phyloP scores from a whole-genome alignment of 192 early-diverging fungal genomes.

The Thoreauomyces humboldtii region DNA sequence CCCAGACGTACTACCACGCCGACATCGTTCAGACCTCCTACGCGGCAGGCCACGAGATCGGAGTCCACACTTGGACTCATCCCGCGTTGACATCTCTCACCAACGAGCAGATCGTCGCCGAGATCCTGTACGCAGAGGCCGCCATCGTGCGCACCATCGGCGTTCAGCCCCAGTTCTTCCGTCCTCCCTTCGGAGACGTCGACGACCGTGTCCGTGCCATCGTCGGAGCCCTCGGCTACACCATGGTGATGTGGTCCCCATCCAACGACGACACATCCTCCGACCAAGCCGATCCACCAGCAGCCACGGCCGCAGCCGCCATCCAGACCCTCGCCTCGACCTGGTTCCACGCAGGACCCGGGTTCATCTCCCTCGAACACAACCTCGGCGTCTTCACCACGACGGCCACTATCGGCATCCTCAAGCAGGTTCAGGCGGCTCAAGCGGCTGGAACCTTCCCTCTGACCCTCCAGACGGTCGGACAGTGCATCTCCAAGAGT shows the following conservation, averaged over 20 bases:
- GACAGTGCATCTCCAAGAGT: background rate
- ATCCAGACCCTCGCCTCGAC: too few species aligned
- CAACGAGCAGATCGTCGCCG: conserved; percentile 60
- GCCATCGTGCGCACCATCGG: conserved; percentile 41
- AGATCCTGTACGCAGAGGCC: conserved; percentile 42
- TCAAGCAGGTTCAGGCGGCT: background rate
- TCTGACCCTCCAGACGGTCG: background rate
- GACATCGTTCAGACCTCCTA: conserved; percentile 10
- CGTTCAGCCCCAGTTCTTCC: conserved; percentile 50
- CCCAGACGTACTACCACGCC: conserved; percentile 20
- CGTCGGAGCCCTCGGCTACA: conserved; percentile 46
- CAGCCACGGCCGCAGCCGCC: too few species aligned
- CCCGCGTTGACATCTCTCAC: conserved; percentile 48
- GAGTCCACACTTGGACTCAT: conserved; percentile 51
- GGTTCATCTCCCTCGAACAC: conserved; percentile 21
- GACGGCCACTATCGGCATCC: background rate
- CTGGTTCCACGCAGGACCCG: conserved; percentile 8
- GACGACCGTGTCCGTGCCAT: conserved; percentile 59
- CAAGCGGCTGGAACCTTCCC: conserved; percentile 11
- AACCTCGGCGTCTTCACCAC: background rate
- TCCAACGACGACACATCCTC: conserved; percentile 4
- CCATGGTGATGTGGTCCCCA: background rate
- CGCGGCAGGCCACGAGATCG: conserved; percentile 41
- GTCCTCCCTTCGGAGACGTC: conserved; percentile 73
- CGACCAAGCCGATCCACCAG: too few species aligned